Evolutionary conservation across 331 rosid species (phyloP).

Genomic region (Quercus lobata): DNA sequence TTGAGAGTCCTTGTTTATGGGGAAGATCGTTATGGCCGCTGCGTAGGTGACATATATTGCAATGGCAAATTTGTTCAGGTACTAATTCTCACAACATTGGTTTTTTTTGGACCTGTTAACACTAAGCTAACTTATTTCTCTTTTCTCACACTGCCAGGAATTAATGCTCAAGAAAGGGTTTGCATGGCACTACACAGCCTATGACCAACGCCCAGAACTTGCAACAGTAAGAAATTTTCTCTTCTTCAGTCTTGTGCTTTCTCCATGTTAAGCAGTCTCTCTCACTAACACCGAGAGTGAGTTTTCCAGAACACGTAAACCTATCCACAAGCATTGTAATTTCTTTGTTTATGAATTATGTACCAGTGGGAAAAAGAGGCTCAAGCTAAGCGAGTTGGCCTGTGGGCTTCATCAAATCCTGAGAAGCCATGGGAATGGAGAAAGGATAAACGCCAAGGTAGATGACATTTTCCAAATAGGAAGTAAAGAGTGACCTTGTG

Average conservation of each 20-base stretch:
- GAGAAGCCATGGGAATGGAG: slow-evolving; percentile 98
- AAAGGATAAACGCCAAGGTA: slow-evolving; percentile 44
- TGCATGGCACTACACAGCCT: slow-evolving; percentile 84
- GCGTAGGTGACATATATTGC: slow-evolving; percentile 68
- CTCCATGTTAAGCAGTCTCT: too few species aligned
- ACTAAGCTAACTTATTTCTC: not conserved
- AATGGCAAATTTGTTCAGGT: slow-evolving; percentile 76
- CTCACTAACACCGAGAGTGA: too few species aligned
- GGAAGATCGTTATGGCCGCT: slow-evolving; percentile 75
- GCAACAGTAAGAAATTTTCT: slow-evolving; percentile 38
- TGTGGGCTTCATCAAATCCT: slow-evolving; percentile 79
- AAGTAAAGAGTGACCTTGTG: not conserved
- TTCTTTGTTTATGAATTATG: too few species aligned
- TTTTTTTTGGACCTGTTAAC: not conserved
- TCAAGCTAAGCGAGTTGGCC: slow-evolving; percentile 53
- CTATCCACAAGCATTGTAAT: too few species aligned
- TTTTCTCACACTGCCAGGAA: slow-evolving; percentile 39
- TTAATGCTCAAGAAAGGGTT: slow-evolving; percentile 76
- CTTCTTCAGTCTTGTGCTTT: too few species aligned
- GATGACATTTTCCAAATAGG: not conserved
- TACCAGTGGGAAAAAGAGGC: slow-evolving; percentile 74
- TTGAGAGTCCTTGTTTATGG: slow-evolving; percentile 67
- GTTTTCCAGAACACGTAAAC: too few species aligned
- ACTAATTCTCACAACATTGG: not conserved
- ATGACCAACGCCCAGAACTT: slow-evolving; percentile 63